Conservation (phyloP, 2,329 filamentous ascomycete species). For the Colletotrichum theobromicola region DNA sequence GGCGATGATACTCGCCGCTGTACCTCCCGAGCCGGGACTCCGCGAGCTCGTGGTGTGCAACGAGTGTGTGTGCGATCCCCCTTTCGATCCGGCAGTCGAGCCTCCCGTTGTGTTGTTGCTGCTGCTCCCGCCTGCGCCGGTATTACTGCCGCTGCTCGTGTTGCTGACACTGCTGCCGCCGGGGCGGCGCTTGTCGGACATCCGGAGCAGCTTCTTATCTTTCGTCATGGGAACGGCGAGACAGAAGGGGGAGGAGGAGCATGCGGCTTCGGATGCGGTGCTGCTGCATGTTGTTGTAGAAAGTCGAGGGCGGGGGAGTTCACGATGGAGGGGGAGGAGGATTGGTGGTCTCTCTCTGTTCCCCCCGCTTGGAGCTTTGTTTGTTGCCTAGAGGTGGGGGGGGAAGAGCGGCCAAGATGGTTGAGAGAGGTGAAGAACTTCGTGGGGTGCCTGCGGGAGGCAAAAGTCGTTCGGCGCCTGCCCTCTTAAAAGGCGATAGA, state of each 20-base stretch:
- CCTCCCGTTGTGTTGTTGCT: background rate
- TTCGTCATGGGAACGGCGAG: constrained; percentile 22
- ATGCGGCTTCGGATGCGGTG: background rate
- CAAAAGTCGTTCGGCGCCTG: background rate
- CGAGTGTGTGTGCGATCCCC: constrained; percentile 26
- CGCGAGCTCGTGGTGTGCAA: constrained; percentile 31
- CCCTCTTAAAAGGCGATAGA: background rate
- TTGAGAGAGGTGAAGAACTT: background rate
- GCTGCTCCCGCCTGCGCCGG: constrained; percentile 25
- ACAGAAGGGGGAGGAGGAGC: background rate
- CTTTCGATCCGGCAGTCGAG: background rate
- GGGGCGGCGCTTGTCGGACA: constrained; percentile 48
- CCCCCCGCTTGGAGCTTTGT: background rate
- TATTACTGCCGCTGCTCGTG: constrained; percentile 26
- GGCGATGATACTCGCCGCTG: constrained; percentile 38
- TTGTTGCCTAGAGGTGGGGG: background rate
- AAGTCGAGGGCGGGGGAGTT: background rate
- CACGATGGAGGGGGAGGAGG: background rate
- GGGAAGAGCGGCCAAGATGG: background rate
- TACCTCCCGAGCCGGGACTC: constrained; percentile 21
- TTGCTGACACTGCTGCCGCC: constrained; percentile 23
- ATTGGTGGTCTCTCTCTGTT: background rate
- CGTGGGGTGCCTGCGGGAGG: background rate
- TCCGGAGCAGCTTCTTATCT: constrained; percentile 23
- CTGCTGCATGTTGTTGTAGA: constrained; percentile 20